Percentiles rank a stretch among this genome's conserved stretches.
Conservation (phyloP, 805 yeast species). For the Wickerhamomyces canadensis region DNA sequence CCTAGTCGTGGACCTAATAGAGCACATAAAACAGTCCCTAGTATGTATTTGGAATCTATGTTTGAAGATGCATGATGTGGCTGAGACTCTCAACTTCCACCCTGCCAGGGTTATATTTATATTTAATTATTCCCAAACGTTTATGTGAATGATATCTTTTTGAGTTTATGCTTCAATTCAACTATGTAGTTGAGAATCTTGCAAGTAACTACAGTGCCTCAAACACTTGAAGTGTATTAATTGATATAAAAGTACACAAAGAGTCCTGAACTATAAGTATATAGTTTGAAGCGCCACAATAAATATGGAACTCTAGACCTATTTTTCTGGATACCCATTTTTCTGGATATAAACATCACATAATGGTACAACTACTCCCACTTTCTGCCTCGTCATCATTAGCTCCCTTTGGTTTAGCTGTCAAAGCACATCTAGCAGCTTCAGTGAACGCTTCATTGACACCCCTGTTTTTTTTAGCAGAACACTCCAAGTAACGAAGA, state of each 20-base stretch:
- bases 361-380: conserved; percentile 33
- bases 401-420: conserved; percentile 35
- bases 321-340: too few species aligned
- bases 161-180: too few species aligned
- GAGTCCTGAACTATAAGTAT: too few species aligned
- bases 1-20: conserved; percentile 9
- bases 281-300: too few species aligned
- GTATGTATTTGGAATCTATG: conserved; percentile 45
- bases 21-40: conserved; percentile 32
- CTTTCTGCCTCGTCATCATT: conserved; percentile 37
- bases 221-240: too few species aligned
- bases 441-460: conserved; percentile 90
- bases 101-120: too few species aligned
- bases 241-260: too few species aligned
- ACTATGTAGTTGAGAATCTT: too few species aligned
- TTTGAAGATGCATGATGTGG: conserved; percentile 30
- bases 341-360: conserved; percentile 31
- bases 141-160: too few species aligned
- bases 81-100: background rate
- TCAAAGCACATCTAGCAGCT: conserved; percentile 86
- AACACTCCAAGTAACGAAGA: conserved; percentile 80
- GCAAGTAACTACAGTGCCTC: too few species aligned
- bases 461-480: conserved; percentile 87
- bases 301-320: too few species aligned
- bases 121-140: too few species aligned